phyloP scores from a whole-genome alignment of 1,284 basidiomycete genomes.

The Rhodotorula sp. region DNA sequence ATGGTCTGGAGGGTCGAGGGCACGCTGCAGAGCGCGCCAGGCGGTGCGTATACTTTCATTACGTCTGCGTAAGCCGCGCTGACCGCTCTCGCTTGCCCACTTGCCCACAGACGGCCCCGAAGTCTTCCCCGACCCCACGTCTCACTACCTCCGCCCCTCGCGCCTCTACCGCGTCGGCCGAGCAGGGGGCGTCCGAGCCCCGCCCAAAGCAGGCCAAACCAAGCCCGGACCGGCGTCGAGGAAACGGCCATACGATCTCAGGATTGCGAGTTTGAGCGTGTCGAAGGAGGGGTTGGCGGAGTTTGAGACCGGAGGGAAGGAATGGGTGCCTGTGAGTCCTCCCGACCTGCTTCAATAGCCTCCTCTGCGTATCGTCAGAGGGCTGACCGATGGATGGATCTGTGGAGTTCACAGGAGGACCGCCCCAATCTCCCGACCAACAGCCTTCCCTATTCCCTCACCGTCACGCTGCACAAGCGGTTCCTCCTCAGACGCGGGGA shows the following conservation, averaged over 20 bases:
- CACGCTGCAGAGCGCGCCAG: conserved; percentile 4
- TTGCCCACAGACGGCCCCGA: conserved; percentile 3
- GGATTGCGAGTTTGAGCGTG: conserved; percentile 16
- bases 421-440: conserved; percentile 13
- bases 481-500: background rate
- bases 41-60: background rate
- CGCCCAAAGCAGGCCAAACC: background rate
- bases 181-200: conserved; percentile 1
- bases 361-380: background rate
- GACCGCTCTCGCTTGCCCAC: background rate
- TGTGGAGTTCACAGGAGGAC: background rate
- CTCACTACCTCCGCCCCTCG: conserved; percentile 27
- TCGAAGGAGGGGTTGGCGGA: conserved; percentile 27
- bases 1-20: conserved; percentile 39
- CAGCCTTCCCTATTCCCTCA: conserved; percentile 28
- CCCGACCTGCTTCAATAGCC: too few species aligned
- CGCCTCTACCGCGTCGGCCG: conserved; percentile 32
- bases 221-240: conserved; percentile 2
- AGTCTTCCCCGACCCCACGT: background rate
- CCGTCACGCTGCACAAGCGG: conserved; percentile 8
- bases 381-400: too few species aligned
- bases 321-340: conserved; percentile 20
- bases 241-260: conserved; percentile 22
- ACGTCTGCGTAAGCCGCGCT: background rate
- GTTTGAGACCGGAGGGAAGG: conserved; percentile 7